Percentiles rank a stretch among this genome's conserved stretches.
phyloP scores from a whole-genome alignment of 352 stramenopile genomes.

The Blastocystis sp. region DNA sequence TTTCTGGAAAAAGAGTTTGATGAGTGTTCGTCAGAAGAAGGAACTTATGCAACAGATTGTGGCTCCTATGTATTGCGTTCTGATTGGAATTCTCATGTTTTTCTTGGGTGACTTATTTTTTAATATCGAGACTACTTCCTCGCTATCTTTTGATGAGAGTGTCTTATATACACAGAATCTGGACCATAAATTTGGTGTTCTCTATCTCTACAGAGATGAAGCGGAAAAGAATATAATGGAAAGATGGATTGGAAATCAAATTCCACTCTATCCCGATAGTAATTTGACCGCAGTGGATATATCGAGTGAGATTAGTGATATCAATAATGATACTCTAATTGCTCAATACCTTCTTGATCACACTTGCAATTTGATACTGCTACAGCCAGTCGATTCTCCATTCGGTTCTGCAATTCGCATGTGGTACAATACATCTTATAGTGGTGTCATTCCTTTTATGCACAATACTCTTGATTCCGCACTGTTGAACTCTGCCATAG shows the following conservation, averaged over 20 bases:
- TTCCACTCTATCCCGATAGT: background rate
- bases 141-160: background rate
- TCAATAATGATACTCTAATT: background rate
- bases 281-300: background rate
- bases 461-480: background rate
- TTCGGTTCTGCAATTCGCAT: background rate
- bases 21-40: conserved; percentile 46
- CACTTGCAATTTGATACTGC: background rate
- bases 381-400: background rate
- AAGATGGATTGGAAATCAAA: background rate
- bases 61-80: background rate
- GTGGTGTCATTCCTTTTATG: background rate
- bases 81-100: background rate
- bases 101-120: conserved; percentile 18
- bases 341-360: background rate
- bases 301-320: background rate
- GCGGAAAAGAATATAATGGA: background rate
- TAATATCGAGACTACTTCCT: background rate
- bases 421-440: conserved; percentile 53
- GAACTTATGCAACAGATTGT: conserved; percentile 27
- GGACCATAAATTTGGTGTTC: background rate
- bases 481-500: background rate
- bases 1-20: conserved; percentile 11
- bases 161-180: background rate
- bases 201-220: background rate